Evolutionary conservation across 1,284 basidiomycete species (phyloP).

Genomic region (Pterulicium gracile): DNA sequence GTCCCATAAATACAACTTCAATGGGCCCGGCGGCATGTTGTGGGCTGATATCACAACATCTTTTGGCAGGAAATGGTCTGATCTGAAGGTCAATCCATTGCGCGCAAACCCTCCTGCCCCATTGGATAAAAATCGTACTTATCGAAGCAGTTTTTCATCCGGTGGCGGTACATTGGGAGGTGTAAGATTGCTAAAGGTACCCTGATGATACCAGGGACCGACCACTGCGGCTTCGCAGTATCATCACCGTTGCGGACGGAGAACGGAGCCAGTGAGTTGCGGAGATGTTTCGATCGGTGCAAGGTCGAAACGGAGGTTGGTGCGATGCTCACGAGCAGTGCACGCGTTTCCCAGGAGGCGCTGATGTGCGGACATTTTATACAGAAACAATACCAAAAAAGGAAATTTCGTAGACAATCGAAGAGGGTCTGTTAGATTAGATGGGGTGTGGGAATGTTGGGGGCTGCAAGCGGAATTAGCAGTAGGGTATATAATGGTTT

Average conservation of each 20-base stretch:
- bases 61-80: not conserved
- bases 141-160: not conserved
- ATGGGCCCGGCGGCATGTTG: no score
- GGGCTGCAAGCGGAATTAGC: constrained; percentile 13
- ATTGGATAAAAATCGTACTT: not conserved
- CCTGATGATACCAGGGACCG: no score
- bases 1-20: no score
- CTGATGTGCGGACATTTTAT: no score
- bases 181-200: no score
- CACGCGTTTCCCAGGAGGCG: no score
- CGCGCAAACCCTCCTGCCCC: not conserved
- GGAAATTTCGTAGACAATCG: not conserved
- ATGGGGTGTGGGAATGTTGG: constrained; percentile 22
- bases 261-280: not conserved
- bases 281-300: not conserved
- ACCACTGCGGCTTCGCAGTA: no score
- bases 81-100: not conserved
- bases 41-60: not conserved
- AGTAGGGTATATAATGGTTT: constrained; percentile 15
- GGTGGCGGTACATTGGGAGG: not conserved
- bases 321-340: no score
- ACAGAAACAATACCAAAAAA: no score
- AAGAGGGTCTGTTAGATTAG: not conserved
- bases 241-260: not conserved
- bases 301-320: no score